Evolutionary conservation across 768 basidiomycete genomes (phyloP).

Genomic region (Hericium erinaceus): DNA sequence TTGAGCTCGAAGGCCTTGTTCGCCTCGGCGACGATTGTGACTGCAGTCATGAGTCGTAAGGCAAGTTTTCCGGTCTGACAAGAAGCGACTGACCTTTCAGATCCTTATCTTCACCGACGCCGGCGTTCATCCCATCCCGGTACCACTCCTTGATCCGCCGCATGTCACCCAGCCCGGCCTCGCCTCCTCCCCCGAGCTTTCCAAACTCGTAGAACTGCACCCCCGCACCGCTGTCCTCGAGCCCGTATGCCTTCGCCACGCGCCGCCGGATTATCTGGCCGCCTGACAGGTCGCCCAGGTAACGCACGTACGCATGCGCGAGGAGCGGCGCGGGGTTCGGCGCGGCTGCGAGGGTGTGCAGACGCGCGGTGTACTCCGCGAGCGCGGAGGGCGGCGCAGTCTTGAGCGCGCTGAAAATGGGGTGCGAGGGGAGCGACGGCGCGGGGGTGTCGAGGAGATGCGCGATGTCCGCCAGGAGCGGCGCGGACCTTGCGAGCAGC

Average conservation of each 20-base stretch:
- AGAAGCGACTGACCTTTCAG: constrained; percentile 20
- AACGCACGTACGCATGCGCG: constrained; percentile 76
- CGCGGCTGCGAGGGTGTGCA: constrained; percentile 37
- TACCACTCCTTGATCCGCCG: constrained; percentile 70
- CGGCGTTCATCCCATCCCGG: constrained; percentile 32
- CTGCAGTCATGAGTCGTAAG: constrained; percentile 6
- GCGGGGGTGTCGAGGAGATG: constrained; percentile 45
- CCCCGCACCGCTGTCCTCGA: constrained; percentile 46
- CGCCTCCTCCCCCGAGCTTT: constrained; percentile 37
- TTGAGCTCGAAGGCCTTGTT: constrained; percentile 26
- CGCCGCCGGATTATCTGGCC: constrained; percentile 61
- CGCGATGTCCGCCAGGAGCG: constrained; percentile 59
- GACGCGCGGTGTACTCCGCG: constrained; percentile 41
- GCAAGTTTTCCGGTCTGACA: not conserved
- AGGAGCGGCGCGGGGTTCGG: constrained; percentile 45
- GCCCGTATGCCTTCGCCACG: constrained; percentile 57
- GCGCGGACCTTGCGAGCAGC: constrained; percentile 50
- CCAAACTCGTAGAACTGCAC: constrained; percentile 63
- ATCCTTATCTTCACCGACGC: constrained; percentile 23
- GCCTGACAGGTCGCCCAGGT: constrained; percentile 73
- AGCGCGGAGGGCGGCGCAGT: constrained; percentile 40
- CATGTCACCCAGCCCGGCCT: constrained; percentile 48
- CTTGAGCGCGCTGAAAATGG: constrained; percentile 39
- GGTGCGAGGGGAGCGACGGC: constrained; percentile 48
- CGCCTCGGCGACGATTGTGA: constrained; percentile 23